Conservation (phyloP, 345 rosid genomes). For the Corchorus capsularis region DNA sequence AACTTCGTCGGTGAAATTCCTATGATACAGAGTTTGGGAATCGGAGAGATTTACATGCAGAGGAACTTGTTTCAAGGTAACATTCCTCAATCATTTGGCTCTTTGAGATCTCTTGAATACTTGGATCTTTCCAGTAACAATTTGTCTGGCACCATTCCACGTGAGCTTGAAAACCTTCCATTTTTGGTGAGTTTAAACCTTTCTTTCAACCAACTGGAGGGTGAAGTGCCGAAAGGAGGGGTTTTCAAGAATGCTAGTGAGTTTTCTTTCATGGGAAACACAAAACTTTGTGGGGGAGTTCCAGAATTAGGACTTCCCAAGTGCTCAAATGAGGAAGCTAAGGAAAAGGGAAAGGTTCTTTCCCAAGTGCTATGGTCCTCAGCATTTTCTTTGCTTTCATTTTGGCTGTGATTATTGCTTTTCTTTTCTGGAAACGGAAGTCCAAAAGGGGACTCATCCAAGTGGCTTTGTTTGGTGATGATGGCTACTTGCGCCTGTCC, state of each 20-base stretch:
- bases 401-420: neutral
- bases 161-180: neutral
- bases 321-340: neutral
- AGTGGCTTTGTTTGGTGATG: neutral
- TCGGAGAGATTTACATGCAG: neutral
- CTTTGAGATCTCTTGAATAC: neutral
- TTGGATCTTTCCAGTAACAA: constrained; percentile 33
- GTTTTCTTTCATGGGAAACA: constrained; percentile 21
- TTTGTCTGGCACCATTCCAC: constrained; percentile 22
- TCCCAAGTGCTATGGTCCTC: neutral
- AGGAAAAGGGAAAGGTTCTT: neutral
- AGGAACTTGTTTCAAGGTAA: constrained; percentile 22
- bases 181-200: constrained; percentile 23
- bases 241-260: constrained; percentile 24
- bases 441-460: neutral
- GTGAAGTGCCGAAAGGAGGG: constrained; percentile 24
- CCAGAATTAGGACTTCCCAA: constrained; percentile 9
- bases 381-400: neutral
- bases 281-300: constrained; percentile 30
- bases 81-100: constrained; percentile 22
- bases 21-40: neutral
- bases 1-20: constrained; percentile 27
- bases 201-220: constrained; percentile 29
- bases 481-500: neutral
- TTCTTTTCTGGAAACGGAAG: neutral